phyloP scores from a whole-genome alignment of 441 rosid genomes.

The Gossypium aridum region DNA sequence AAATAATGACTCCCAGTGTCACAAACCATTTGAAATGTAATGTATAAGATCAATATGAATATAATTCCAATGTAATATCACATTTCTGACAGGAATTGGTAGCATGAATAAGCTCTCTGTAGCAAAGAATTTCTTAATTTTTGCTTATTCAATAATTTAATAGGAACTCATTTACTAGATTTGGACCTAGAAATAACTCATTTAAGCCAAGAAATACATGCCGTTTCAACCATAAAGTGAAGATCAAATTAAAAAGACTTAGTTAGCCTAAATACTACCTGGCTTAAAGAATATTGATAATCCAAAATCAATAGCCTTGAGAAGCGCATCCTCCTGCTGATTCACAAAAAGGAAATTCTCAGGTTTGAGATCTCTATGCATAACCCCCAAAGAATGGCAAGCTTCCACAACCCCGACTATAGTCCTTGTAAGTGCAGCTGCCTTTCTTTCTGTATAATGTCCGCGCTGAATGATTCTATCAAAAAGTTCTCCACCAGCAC shows the following conservation, averaged over 20 bases:
- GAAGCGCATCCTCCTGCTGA: slow-evolving; percentile 70
- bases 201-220: neutral
- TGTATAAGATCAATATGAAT: neutral
- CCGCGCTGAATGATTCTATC: slow-evolving; percentile 92
- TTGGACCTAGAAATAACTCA: neutral
- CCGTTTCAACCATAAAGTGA: neutral
- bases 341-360: slow-evolving; percentile 83
- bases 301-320: slow-evolving; percentile 93
- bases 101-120: neutral
- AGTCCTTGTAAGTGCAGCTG: slow-evolving; percentile 82
- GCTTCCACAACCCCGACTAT: slow-evolving; percentile 89
- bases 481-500: slow-evolving; percentile 92
- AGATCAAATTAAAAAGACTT: neutral
- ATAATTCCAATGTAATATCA: neutral
- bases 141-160: neutral
- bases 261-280: slow-evolving; percentile 35
- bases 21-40: neutral
- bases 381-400: slow-evolving; percentile 89
- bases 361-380: slow-evolving; percentile 97
- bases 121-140: neutral
- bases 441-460: slow-evolving; percentile 88
- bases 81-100: neutral
- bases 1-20: neutral
- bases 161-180: neutral
- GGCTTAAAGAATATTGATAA: slow-evolving; percentile 90